A percentile compares a stretch with the other conserved stretches of the same genome.
These are phyloP conservation scores for Amanita rimosa DNA, from an alignment of 768 basidiomycete species.

Conservation along the genomic window DNA sequence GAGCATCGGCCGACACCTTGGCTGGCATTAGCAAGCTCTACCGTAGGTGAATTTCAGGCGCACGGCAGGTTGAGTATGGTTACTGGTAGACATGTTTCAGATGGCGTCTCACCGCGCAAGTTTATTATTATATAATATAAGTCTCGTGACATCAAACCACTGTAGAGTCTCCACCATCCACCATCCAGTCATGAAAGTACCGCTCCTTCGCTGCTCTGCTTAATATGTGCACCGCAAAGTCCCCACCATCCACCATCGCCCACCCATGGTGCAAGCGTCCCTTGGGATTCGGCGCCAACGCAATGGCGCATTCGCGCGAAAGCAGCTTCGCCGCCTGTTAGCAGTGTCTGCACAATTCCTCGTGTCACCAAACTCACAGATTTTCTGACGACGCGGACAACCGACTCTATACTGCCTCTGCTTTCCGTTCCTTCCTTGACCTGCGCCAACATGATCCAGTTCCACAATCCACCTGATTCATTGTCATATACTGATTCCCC, in stretches of 20 bases:
- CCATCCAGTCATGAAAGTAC: slow-evolving; percentile 38
- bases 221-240: slow-evolving; percentile 71
- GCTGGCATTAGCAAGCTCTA: background rate
- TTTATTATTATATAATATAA: slow-evolving; percentile 3
- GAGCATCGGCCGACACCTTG: background rate
- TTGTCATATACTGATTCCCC: slow-evolving; percentile 46
- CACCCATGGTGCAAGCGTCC: slow-evolving; percentile 57
- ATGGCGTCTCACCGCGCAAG: background rate
- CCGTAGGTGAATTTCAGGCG: slow-evolving; percentile 9
- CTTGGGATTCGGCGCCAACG: slow-evolving; percentile 53
- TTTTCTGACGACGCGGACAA: slow-evolving; percentile 61
- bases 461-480: slow-evolving; percentile 53
- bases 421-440: slow-evolving; percentile 82
- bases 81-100: slow-evolving; percentile 2
- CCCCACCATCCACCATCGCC: slow-evolving; percentile 77
- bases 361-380: slow-evolving; percentile 40
- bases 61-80: slow-evolving; percentile 25
- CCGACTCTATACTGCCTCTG: slow-evolving; percentile 65
- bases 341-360: background rate
- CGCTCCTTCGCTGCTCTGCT: slow-evolving; percentile 54
- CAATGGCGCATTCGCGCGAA: slow-evolving; percentile 41
- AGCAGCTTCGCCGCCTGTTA: slow-evolving; percentile 35
- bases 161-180: too few relatives aligned
- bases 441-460: slow-evolving; percentile 67
- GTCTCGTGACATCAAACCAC: slow-evolving; percentile 5